phyloP scores from a whole-genome alignment of 306 rosid genomes.

The Vicia sativa region DNA sequence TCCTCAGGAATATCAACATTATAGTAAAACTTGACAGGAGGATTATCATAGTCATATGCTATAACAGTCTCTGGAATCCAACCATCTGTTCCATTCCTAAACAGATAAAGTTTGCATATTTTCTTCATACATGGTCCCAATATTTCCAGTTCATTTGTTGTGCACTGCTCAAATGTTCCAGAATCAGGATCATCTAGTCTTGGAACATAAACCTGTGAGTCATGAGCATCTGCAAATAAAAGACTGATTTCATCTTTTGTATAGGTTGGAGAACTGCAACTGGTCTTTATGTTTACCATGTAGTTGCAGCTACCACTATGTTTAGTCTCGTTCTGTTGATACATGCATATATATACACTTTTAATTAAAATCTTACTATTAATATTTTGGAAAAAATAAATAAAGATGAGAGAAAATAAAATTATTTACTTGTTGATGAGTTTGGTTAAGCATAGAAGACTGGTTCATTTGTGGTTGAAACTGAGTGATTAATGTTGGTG shows the following conservation, averaged over 20 bases:
- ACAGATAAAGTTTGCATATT: neutral
- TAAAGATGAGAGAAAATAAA: no score
- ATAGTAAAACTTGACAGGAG: neutral
- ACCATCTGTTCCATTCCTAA: constrained; percentile 6
- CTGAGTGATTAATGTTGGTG: constrained; percentile 30
- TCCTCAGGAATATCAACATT: neutral
- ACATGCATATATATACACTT: neutral
- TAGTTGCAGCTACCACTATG: constrained; percentile 53
- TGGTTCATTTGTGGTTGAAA: constrained; percentile 51
- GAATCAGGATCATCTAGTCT: constrained; percentile 29
- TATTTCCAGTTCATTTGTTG: neutral
- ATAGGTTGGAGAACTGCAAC: constrained; percentile 64
- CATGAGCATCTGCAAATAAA: constrained; percentile 75
- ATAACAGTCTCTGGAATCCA: constrained; percentile 2
- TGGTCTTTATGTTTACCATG: constrained; percentile 62
- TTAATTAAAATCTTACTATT: no score
- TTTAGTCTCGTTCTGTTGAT: constrained; percentile 40
- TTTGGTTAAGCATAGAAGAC: constrained; percentile 35
- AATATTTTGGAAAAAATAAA: no score
- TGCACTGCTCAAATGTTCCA: neutral
- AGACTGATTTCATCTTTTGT: constrained; percentile 73
- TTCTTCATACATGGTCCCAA: neutral
- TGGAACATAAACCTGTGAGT: constrained; percentile 66
- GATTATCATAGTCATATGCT: neutral
- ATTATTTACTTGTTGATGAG: neutral